Conservation (phyloP, 192 early-diverging fungal genomes). For the Pecoramyces ruminantium region DNA sequence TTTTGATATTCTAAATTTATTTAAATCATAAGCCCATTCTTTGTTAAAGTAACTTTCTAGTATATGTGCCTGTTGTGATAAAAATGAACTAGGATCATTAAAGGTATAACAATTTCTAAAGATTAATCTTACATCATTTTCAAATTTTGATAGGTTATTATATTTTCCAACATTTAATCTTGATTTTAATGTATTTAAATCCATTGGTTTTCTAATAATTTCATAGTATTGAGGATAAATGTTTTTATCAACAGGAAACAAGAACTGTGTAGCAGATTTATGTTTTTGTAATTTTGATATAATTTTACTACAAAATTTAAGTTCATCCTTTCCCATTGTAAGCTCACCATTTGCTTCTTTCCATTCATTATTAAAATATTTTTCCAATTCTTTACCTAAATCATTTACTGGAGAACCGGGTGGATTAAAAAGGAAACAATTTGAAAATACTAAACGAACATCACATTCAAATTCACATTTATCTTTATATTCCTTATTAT, state of each 20-base stretch:
- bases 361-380: not conserved
- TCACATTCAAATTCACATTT: not conserved
- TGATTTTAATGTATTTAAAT: conserved; percentile 55
- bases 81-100: conserved; percentile 18
- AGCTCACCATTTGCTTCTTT: not conserved
- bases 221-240: conserved; percentile 64
- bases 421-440: not conserved
- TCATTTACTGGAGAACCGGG: not conserved
- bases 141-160: conserved; percentile 41
- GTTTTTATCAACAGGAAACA: conserved; percentile 36
- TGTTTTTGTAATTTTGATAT: not conserved
- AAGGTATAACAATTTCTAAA: conserved; percentile 73
- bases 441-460: not conserved
- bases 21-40: not conserved
- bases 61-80: not conserved
- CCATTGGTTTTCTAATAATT: conserved; percentile 79
- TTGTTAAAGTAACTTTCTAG: not conserved
- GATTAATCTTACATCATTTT: conserved; percentile 61
- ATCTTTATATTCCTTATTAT: conserved; percentile 30
- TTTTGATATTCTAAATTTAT: not conserved
- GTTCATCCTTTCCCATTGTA: not conserved
- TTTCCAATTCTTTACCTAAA: not conserved
- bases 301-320: not conserved
- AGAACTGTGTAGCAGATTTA: not conserved
- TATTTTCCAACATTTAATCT: conserved; percentile 54